Evolutionary conservation across 768 basidiomycete genomes (phyloP).

Genomic region (Hemileccinum impolitum): DNA sequence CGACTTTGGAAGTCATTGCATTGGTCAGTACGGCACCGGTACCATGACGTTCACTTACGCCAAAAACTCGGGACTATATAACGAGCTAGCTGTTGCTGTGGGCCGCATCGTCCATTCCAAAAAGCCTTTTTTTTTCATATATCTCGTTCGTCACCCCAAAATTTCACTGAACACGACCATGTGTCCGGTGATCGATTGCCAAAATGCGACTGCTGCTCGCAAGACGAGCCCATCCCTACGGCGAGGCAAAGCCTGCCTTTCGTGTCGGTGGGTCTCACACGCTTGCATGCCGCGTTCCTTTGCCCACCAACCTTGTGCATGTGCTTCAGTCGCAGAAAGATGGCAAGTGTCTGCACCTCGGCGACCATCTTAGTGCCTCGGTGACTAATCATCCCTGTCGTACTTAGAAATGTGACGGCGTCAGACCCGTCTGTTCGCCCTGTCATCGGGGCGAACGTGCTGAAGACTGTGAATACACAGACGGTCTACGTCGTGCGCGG

Average conservation of each 20-base stretch:
- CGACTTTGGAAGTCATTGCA: constrained; percentile 1
- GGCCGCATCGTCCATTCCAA: too few relatives aligned
- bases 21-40: neutral
- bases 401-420: constrained; percentile 63
- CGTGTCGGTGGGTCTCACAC: constrained; percentile 43
- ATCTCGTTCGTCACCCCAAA: neutral
- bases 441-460: constrained; percentile 56
- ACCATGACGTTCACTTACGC: neutral
- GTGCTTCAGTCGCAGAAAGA: constrained; percentile 43
- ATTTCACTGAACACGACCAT: neutral
- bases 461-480: constrained; percentile 71
- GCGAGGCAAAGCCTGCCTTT: constrained; percentile 48
- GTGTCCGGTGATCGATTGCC: constrained; percentile 6
- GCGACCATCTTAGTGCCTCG: too few relatives aligned
- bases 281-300: neutral
- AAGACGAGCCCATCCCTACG: constrained; percentile 30
- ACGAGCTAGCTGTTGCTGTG: neutral
- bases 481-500: constrained; percentile 56
- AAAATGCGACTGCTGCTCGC: neutral
- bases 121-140: too few relatives aligned
- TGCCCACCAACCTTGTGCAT: neutral
- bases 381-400: neutral
- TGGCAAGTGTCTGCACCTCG: constrained; percentile 29
- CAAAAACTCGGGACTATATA: constrained; percentile 11
- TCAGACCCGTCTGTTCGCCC: constrained; percentile 60